Base-by-base conservation (phyloP, 179 eudicot species). In the Heliamphora pulchella region DNA sequence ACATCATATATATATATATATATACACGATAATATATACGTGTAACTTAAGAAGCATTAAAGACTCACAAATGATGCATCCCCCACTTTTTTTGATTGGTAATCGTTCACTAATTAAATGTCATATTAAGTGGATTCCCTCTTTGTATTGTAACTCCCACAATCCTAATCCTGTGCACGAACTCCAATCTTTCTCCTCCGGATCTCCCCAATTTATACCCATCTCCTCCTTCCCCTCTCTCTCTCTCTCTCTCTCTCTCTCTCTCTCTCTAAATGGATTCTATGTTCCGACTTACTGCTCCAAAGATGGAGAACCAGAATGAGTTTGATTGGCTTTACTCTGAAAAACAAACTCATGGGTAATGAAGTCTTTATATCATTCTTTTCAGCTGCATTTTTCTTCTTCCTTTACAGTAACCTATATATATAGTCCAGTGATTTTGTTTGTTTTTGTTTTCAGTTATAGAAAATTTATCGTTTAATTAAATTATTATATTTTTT, bases 101-200 rank as follows among this genome's bases (percentile, higher is more conserved):
- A 86, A 84, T 82, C 78, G 87, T 78, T 81, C 78, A 71, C 39
- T 77, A 83, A 79, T 87, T 81, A 87, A 31, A 83, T 81, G 48
- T 44, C 79, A 75, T 76, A 80, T 79, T 69, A 72, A 77, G 53
- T 83, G 64, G 63, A 84, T 84, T 77, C 81, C 70, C 78, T 20
- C 78, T 43, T 11, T 65, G 72, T 46, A 76, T 81, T 84, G 83
- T 80, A 80, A 84, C 86, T 81, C 86, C 83, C 83, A 80, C 76
- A 77, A 59, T 8, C 69, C 1, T 18, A 1, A 15, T 31, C 62
- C n/a, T 41, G 64, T 70, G 61, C 77, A 76, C 77, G 5, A 71
- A 80, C 62, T 47, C 77, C 57, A 71, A 79, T 69, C 11, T 14
- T 54, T 68, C 64, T 70, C 61, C 47, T 17, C 31, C 31, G 31